phyloP scores from a whole-genome alignment of 176 grass and related monocot genomes.

The Elymus sibiricus region DNA sequence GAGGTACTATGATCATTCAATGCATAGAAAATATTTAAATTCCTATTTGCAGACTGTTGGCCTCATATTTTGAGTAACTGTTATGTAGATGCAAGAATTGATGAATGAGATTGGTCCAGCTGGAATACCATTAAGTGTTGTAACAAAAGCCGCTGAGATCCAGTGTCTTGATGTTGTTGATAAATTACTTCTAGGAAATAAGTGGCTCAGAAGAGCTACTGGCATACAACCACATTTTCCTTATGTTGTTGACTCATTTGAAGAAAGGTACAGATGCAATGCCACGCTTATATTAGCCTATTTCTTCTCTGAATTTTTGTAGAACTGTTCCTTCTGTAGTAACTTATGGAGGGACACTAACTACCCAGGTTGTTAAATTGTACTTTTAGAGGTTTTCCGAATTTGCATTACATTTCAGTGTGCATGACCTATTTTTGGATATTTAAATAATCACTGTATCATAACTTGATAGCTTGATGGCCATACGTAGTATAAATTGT shows the following conservation, averaged over 20 bases:
- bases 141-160: conserved; percentile 87
- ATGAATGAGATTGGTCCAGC: conserved; percentile 92
- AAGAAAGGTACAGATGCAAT: conserved; percentile 63
- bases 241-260: conserved; percentile 94
- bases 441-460: background rate
- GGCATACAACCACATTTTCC: conserved; percentile 88
- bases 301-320: conserved; percentile 5
- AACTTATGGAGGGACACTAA: conserved; percentile 4
- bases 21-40: background rate
- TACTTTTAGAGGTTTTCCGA: background rate
- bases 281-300: background rate
- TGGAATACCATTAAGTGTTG: conserved; percentile 78
- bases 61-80: conserved; percentile 10
- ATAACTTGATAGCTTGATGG: conserved; percentile 9
- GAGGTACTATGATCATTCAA: conserved; percentile 61
- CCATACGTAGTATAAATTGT: background rate
- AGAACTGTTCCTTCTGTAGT: background rate
- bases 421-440: background rate
- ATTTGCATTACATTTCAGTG: background rate
- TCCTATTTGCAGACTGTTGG: background rate
- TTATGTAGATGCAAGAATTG: conserved; percentile 78
- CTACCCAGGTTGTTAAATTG: background rate
- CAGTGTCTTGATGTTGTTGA: conserved; percentile 81
- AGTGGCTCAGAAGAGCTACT: conserved; percentile 91
- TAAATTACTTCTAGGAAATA: conserved; percentile 86